phyloP scores from a whole-genome alignment of 139 green algal species.

The Coelastrella sp. region DNA sequence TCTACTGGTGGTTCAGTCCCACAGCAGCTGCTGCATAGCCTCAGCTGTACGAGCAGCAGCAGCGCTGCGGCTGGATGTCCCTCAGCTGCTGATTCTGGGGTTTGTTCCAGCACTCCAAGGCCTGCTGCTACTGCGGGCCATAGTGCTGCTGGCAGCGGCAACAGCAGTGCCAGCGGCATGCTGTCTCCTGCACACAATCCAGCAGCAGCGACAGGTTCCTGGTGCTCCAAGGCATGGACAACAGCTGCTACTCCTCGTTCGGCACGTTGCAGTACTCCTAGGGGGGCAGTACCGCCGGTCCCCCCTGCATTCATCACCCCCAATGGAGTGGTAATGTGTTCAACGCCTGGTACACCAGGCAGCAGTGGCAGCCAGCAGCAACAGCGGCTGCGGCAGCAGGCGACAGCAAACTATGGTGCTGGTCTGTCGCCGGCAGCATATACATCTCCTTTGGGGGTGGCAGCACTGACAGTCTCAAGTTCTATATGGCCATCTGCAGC shows the following conservation, averaged over 20 bases:
- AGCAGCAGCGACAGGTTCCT: not conserved
- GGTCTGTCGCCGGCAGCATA: not conserved
- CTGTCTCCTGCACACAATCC: not conserved
- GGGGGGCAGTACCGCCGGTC: not conserved
- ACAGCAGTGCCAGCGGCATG: not conserved
- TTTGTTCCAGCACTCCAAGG: not conserved
- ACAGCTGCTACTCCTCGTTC: not conserved
- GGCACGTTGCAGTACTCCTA: not conserved
- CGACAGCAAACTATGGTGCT: not conserved
- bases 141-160: not conserved
- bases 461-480: not conserved
- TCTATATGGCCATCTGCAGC: not conserved
- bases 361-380: not conserved
- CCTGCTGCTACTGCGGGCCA: too few relatives aligned
- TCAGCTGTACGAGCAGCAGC: not conserved
- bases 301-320: not conserved
- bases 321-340: too few relatives aligned
- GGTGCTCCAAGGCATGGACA: not conserved
- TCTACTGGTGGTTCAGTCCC: not conserved
- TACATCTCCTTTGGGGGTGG: not conserved
- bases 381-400: not conserved
- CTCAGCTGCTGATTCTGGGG: not conserved
- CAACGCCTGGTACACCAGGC: not conserved
- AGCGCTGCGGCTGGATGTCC: not conserved
- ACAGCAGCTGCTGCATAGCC: not conserved